Evolutionary conservation across 1,284 basidiomycete species (phyloP).

Genomic region (Cutaneotrichosporon sp.): DNA sequence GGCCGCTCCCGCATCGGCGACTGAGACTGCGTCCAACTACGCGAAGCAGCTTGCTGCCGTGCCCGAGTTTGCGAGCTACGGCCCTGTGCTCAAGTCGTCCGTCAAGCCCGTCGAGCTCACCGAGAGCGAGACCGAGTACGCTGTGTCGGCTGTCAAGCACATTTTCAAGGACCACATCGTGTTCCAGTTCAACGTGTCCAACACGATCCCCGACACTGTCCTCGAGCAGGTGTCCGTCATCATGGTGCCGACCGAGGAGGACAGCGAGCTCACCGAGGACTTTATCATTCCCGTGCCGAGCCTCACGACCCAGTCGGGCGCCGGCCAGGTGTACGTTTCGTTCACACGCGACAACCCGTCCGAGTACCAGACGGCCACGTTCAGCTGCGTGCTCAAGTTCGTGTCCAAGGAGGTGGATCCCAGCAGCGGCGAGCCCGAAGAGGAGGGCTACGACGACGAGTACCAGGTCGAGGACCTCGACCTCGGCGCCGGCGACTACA

Average conservation of each 20-base stretch:
- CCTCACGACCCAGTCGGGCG: constrained; percentile 64
- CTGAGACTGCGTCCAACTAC: constrained; percentile 80
- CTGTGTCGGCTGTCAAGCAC: constrained; percentile 94
- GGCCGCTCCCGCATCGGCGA: constrained; percentile 57
- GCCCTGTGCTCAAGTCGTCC: constrained; percentile 81
- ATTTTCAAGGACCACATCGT: constrained; percentile 94
- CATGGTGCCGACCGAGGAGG: constrained; percentile 68
- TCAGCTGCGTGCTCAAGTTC: constrained; percentile 91
- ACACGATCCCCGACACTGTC: constrained; percentile 97
- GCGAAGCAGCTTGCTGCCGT: constrained; percentile 78
- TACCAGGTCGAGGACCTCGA: constrained; percentile 97
- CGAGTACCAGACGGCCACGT: constrained; percentile 77
- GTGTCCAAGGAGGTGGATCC: constrained; percentile 97
- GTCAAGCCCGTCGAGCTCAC: constrained; percentile 77
- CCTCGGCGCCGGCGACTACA: constrained; percentile 83
- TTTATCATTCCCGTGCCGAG: constrained; percentile 84
- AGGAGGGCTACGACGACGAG: constrained; percentile 97
- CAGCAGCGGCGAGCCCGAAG: constrained; percentile 91
- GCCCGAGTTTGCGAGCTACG: constrained; percentile 80
- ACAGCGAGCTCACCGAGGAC: constrained; percentile 78
- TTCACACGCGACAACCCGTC: constrained; percentile 77
- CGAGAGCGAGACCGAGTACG: constrained; percentile 97
- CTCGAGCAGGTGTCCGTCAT: constrained; percentile 93
- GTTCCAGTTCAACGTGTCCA: constrained; percentile 98
- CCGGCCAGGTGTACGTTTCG: constrained; percentile 84